Conservation (phyloP, 495 filamentous ascomycete genomes). For the Rostrohypoxylon terebratum region DNA sequence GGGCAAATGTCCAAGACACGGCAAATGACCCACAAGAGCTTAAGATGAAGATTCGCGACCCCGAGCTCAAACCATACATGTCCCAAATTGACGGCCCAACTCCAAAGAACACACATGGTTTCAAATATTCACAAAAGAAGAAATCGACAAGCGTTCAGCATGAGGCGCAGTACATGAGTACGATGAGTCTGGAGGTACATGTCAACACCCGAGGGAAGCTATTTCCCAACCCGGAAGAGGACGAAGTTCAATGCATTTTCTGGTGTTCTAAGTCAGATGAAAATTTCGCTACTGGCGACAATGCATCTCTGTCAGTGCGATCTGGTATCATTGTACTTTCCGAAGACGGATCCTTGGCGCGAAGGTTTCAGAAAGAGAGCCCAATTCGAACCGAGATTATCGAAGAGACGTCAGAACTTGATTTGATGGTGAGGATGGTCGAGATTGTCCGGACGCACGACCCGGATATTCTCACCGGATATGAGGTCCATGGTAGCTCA, state of each 20-base stretch:
- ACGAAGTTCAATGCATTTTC: slow-evolving; percentile 90
- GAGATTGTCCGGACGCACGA: slow-evolving; percentile 87
- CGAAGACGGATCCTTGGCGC: slow-evolving; percentile 64
- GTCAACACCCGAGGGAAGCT: slow-evolving; percentile 86
- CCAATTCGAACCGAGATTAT: slow-evolving; percentile 70
- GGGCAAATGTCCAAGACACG: slow-evolving; percentile 54
- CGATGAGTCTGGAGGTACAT: slow-evolving; percentile 95
- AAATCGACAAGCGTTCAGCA: slow-evolving; percentile 82
- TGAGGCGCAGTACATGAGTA: slow-evolving; percentile 94
- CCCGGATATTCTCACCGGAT: slow-evolving; percentile 94
- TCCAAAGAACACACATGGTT: slow-evolving; percentile 83
- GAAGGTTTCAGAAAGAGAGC: slow-evolving; percentile 60
- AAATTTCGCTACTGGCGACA: slow-evolving; percentile 59
- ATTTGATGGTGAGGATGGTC: slow-evolving; percentile 82
- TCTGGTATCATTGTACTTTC: slow-evolving; percentile 75
- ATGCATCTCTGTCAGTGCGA: slow-evolving; percentile 37
- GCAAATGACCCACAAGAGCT: slow-evolving; percentile 64
- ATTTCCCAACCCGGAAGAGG: slow-evolving; percentile 86
- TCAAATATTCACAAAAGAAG: slow-evolving; percentile 86
- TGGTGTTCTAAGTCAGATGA: slow-evolving; percentile 89
- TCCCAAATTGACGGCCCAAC: slow-evolving; percentile 93
- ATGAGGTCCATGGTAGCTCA: slow-evolving; percentile 91
- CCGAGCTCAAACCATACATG: slow-evolving; percentile 59
- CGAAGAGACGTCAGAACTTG: slow-evolving; percentile 81
- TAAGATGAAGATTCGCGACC: slow-evolving; percentile 54